Evolutionary conservation across 306 rosid genomes (phyloP), one percentile per base, ranked within the genome.

Genomic region (Malus fusca): DNA sequence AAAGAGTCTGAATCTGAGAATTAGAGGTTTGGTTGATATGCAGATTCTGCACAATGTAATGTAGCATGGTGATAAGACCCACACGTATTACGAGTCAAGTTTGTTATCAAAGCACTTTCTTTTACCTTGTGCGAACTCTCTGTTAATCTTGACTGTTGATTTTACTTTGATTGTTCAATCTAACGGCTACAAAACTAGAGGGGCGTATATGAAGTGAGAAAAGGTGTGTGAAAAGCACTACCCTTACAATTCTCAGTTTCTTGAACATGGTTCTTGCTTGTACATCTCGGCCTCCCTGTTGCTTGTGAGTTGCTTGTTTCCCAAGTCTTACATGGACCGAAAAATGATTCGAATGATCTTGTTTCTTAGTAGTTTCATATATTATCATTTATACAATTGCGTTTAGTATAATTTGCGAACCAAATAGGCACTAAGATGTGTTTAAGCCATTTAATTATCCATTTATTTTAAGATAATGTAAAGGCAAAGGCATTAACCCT

Each of bases 1-100:
- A 77, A 25, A 72, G 91, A 88, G 72, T 84, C 87, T 13, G 85
- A 84, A 56, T 69, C 78, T 35, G 52, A 77, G 51, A 73, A 56
- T 10, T 81, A 40, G 53, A 64, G 33, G 62, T 67, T 55, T 70
- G 40, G 23, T 13, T 60, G 68, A 64, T 62, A 2, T 62, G 37
- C 64, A 59, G 64, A 59, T 15, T 31, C 68, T 17, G 43, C 68
- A 18, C 43, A 64, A 64, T 8, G 68, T 64, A 3, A 64, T 64
- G 68, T 64, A 19, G 4, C 22, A 31, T 64, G 25, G 44, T 10
- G 18, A 18, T 30, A 48, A 51, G 4, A 51, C 2, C 55, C 55
- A 51, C 21, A 15, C 5, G 21, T 51, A 5, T 51, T 51, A 58
- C n/a, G 3, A n/a, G 23, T 21, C 62, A 56, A 56, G 62, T 56